Evolutionary conservation across 2,329 filamentous ascomycete species (phyloP), one percentile per base, ranked within the genome.

Genomic region (Alternaria panax): DNA sequence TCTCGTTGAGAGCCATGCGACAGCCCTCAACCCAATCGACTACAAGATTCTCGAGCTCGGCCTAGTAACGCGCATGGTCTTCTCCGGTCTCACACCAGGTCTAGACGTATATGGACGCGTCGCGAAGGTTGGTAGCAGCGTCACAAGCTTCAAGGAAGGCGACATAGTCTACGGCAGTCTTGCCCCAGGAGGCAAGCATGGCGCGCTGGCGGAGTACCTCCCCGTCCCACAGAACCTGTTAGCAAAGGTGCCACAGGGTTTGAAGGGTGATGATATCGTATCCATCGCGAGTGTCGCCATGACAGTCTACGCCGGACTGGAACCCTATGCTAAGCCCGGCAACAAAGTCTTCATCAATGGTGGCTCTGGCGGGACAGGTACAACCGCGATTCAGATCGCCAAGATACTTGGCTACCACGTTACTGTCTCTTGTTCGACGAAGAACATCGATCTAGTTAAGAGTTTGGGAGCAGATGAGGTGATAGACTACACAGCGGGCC

Each of bases 341-440:
- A 79, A 83, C 43, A 82, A 80, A 64, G 79, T 89, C 11, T 84
- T 89, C 66, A 82, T 89, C 69, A 88, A 89, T 65, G 87, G 86
- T 20, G 86, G 86, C 0, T 85, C 81, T 8, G 87, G 87, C 22
- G 87, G 87, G 0, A 82, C 80, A 3, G 88, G 88, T 1, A 80
- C 81, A 0, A 87, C 83, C 53, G 83, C 80, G 0, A 85, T 89
- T 54, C 87, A 89, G 69, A 81, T 89, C 50, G 87, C 86, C 4
- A 88, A 88, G 69, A 77, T 78, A 0, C 66, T 85, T 2, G 87
- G 86, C 0, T 86, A 83, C 65, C 75, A 83, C 57, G 87, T 90
- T 27, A 85, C 83, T 2, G 78, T 80, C 6, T 82, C 81, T 3
- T 90, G 87, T 67, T 88, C 86, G 5, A 79, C 77, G 0, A 70